Base-by-base conservation (phyloP, 129 eudicot genomes). In the Centrapalus pauciflorus region DNA sequence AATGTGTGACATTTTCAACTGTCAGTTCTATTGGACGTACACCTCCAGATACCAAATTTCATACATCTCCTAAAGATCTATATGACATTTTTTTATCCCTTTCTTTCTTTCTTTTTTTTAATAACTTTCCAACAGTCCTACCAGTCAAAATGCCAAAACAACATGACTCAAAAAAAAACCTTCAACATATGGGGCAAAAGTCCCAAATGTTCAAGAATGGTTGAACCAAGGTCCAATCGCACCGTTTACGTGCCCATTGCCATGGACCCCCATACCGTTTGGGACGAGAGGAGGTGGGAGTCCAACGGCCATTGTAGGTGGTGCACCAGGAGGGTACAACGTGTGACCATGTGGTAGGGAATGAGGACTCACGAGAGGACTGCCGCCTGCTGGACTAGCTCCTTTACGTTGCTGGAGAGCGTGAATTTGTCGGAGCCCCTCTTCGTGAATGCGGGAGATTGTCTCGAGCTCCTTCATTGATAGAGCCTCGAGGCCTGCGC, bases 401-500 rank as follows among this genome's bases (percentile, higher is more conserved):
- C 79, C 83, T 21, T 81, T 87, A 9, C 80, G 84, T 57, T 86
- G 99, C 61, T 89, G 95, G 51, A 94, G 89, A 34, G 83, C 81
- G 21, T 77, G 99, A 64, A 94, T 86, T 77, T 94, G 99, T 74
- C 90, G 64, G 0, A 94, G 80, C 17, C 96, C 99, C 43, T 89
- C 96, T 80, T 94, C 96, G 46, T 94, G 99, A 23, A 94, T 94
- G 32, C 93, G 92, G 0, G 97, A 69, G 28, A 94, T 67, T 10
- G 99, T 94, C 62, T 94, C 99, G 40, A 94, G 82, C 82, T 94
- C 99, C 74, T 82, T 86, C 96, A 82, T 80, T 37, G 99, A 88
- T 51, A 94, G 76, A 38, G 95, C 83, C 67, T 88, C 98, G 54
- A 92, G 70, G 5, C 94, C 94, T 33, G 79, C 98, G 26, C 98